Evolutionary conservation across 2,329 filamentous ascomycete species (phyloP).

Genomic region (Stagonosporopsis chrysanthemi): DNA sequence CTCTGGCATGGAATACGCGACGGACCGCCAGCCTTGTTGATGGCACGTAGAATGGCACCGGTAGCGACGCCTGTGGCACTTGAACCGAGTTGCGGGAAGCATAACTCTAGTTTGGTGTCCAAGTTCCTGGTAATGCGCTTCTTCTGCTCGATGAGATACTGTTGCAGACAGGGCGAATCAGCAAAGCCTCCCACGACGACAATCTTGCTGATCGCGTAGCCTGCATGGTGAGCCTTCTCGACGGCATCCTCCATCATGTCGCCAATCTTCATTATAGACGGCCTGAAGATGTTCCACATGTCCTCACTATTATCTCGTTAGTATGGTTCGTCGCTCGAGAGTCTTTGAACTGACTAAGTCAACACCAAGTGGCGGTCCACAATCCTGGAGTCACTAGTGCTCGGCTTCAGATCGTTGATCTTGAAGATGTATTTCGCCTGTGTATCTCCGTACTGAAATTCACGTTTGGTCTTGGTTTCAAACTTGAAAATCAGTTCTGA

Average conservation of each 20-base stretch:
- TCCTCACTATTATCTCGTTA: constrained; percentile 1
- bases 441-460: constrained; percentile 6
- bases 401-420: constrained; percentile 10
- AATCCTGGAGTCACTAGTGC: constrained; percentile 1
- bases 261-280: constrained; percentile 11
- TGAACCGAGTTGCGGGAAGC: not conserved
- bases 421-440: constrained; percentile 1
- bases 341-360: constrained; percentile 8
- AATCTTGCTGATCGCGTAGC: constrained; percentile 13
- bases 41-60: constrained; percentile 24
- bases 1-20: constrained; percentile 17
- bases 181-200: constrained; percentile 25
- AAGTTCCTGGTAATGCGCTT: not conserved
- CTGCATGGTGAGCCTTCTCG: not conserved
- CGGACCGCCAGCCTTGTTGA: constrained; percentile 23
- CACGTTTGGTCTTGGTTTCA: constrained; percentile 16
- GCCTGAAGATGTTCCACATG: constrained; percentile 13
- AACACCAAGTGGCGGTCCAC: constrained; percentile 5
- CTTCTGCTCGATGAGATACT: constrained; percentile 5
- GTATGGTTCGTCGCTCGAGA: not conserved
- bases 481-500: constrained; percentile 22
- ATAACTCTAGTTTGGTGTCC: constrained; percentile 1
- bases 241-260: constrained; percentile 17
- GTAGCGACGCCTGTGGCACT: constrained; percentile 26
- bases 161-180: constrained; percentile 20